phyloP scores from a whole-genome alignment of 2,329 filamentous ascomycete genomes.

The Neopestalotiopsis clavispora region DNA sequence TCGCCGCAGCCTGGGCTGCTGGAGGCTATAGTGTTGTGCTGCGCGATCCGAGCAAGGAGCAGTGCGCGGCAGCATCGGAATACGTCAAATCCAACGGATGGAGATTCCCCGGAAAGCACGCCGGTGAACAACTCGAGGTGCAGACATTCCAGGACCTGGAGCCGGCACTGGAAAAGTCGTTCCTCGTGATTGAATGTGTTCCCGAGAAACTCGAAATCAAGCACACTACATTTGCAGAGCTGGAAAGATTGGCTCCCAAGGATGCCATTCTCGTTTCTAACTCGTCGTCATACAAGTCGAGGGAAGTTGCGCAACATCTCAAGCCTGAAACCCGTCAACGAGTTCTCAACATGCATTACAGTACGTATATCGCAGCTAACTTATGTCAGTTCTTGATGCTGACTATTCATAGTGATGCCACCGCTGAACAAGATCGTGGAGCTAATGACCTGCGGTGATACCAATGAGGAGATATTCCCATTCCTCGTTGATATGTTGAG shows the following conservation, averaged over 20 bases:
- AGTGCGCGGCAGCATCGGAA: slow-evolving; percentile 40
- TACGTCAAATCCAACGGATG: slow-evolving; percentile 44
- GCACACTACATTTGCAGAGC: slow-evolving; percentile 30
- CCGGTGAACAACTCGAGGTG: not conserved
- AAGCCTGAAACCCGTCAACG: slow-evolving; percentile 27
- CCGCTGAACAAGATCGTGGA: slow-evolving; percentile 37
- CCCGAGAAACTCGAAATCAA: slow-evolving; percentile 38
- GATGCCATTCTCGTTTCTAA: slow-evolving; percentile 38
- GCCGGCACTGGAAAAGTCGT: slow-evolving; percentile 13
- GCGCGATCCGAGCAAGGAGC: slow-evolving; percentile 44
- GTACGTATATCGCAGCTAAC: not conserved
- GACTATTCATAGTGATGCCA: slow-evolving; percentile 29
- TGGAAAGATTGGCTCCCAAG: slow-evolving; percentile 31
- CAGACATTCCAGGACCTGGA: slow-evolving; percentile 16
- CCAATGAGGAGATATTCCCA: slow-evolving; percentile 31
- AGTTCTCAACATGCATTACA: slow-evolving; percentile 40
- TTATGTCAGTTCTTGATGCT: not conserved
- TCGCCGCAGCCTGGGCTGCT: slow-evolving; percentile 44
- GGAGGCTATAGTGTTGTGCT: slow-evolving; percentile 48
- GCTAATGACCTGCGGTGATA: slow-evolving; percentile 39
- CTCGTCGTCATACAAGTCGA: slow-evolving; percentile 34
- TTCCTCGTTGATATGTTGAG: slow-evolving; percentile 34
- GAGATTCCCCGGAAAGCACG: slow-evolving; percentile 29
- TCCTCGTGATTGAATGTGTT: slow-evolving; percentile 36
- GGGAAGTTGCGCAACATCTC: slow-evolving; percentile 30